Base-by-base conservation (phyloP, 257 asterid genomes). In the Parsonsia alboflavescens region DNA sequence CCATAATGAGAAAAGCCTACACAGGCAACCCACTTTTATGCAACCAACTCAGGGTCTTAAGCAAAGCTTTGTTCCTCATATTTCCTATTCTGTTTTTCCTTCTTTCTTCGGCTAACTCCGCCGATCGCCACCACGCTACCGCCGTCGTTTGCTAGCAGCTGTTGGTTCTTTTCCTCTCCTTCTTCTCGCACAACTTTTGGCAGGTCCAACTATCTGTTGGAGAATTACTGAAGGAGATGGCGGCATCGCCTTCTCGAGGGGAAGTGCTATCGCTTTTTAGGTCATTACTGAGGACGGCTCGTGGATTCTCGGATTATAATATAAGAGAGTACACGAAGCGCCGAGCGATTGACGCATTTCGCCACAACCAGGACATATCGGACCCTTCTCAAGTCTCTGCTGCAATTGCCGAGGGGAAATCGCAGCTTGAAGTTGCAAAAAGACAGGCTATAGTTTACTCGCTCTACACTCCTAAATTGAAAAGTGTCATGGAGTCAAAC, bases 281-380 rank as follows among this genome's bases (percentile, higher is more conserved):
- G 68, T 89, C 99, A 7, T 77, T 94, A 8, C 80, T 94, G 41
- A 86, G 91, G 72, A 86, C 94, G 76, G 96, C 96, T 62, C 93
- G 96, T 74, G 78, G 70, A 10, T 90, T 90, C 69, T 58, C 89
- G 1, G 99, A 94, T 89, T 94, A 92, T 89, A 94, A 94, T 81
- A 74, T 92, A 3, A 76, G 96, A 78, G 98, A 94, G 81, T 94
- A 94, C 85, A 80, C 88, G 10, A 94, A 87, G 83, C 92, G 99
- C 78, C 96, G 98, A 78, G 75, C 93, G 36, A 39, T 86, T 65
- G 98, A 92, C 42, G 90, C 90, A 79, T 94, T 94, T 79, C 95
- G 93, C 72, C 89, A 85, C 46, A 87, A 90, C 78, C 87, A 85
- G 75, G 57, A 54, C 74, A 80, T 90, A 0, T 76, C 90, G 7